A percentile compares a stretch with the other conserved stretches of the same genome.
These are phyloP conservation scores for Penicillium verhagenii DNA, from an alignment of 495 filamentous ascomycete species.

Conservation along the genomic window DNA sequence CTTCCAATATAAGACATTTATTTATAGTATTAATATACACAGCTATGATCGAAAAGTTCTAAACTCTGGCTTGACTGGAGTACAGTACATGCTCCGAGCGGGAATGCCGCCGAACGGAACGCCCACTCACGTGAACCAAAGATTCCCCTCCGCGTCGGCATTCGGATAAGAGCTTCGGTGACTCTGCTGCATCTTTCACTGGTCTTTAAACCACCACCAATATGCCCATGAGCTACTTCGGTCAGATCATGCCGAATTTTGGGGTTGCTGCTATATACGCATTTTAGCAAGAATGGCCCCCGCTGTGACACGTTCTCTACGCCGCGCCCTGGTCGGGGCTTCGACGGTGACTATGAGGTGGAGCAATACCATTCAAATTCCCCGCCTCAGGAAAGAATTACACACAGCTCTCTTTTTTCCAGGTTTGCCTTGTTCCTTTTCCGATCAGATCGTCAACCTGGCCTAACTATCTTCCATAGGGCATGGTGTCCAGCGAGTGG, in stretches of 20 bases:
- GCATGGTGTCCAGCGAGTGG: conserved; percentile 91
- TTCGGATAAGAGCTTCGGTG: conserved; percentile 5
- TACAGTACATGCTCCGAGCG: no score
- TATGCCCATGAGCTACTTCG: conserved; percentile 18
- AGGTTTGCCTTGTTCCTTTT: conserved; percentile 48
- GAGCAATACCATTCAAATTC: conserved; percentile 2
- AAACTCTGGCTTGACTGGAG: no score
- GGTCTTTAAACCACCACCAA: conserved; percentile 2
- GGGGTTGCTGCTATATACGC: conserved; percentile 12
- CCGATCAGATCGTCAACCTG: not conserved
- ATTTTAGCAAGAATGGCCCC: conserved; percentile 21
- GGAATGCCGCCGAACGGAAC: conserved; percentile 5
- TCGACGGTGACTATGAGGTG: not conserved
- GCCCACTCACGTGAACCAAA: conserved; percentile 21
- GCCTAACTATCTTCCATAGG: conserved; percentile 50
- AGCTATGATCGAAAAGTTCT: no score
- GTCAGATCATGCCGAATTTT: conserved; percentile 16
- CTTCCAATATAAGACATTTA: not conserved
- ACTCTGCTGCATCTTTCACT: not conserved
- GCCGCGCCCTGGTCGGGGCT: not conserved
- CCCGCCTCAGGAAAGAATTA: conserved; percentile 30
- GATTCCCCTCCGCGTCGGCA: conserved; percentile 13
- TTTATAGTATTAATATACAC: no score
- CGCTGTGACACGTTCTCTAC: conserved; percentile 3
- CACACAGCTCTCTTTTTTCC: conserved; percentile 85